phyloP scores from a whole-genome alignment of 2,329 filamentous ascomycete genomes.

The Diaporthe aspalathi region DNA sequence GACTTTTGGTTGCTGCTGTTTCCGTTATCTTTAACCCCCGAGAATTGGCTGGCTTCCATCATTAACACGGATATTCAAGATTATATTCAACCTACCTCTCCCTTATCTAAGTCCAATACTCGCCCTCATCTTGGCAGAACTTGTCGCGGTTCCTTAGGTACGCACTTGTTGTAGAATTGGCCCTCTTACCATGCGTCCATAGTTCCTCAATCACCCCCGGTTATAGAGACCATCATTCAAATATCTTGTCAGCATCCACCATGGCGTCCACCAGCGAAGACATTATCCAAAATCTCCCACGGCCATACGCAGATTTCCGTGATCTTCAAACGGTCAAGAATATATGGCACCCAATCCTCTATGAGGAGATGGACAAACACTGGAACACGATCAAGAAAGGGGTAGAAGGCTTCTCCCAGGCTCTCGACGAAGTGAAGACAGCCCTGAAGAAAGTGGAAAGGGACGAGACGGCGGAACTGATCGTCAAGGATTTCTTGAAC shows the following conservation, averaged over 20 bases:
- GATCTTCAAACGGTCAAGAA: background rate
- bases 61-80: too few species aligned
- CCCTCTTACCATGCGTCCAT: background rate
- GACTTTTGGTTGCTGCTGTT: background rate
- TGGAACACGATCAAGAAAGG: slow-evolving; percentile 22
- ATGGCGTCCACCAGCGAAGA: background rate
- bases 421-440: background rate
- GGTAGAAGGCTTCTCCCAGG: background rate
- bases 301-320: background rate
- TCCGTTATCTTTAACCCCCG: background rate
- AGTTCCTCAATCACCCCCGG: background rate
- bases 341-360: background rate
- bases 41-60: background rate
- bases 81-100: background rate
- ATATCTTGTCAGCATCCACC: background rate
- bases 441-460: background rate
- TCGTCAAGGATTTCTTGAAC: background rate
- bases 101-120: background rate
- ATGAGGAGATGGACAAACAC: background rate
- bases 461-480: slow-evolving; percentile 15
- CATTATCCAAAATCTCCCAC: background rate
- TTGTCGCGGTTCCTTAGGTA: too few species aligned
- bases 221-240: background rate
- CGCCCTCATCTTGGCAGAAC: too few species aligned
- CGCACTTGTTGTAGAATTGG: too few species aligned